These are phyloP conservation scores for Exophiala alcalophila DNA, from an alignment of 2,329 filamentous ascomycete species.

Conservation along the genomic window DNA sequence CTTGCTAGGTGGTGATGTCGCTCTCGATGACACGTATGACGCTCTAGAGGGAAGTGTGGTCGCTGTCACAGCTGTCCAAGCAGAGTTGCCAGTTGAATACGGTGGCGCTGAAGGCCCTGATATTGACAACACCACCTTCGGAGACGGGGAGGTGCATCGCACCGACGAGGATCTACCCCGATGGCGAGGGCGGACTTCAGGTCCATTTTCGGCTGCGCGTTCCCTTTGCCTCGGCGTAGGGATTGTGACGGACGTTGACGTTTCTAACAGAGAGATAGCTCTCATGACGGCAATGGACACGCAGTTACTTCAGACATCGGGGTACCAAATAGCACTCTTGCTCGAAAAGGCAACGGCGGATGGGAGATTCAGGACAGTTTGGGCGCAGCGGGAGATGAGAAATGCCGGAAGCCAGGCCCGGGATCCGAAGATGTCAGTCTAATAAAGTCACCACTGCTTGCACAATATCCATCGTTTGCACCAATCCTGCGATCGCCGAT, in stretches of 20 bases:
- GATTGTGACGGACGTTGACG: conserved; percentile 20
- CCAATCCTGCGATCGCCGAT: no score
- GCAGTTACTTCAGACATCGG: conserved; percentile 8
- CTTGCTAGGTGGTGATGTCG: conserved; percentile 47
- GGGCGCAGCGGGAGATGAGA: conserved; percentile 20
- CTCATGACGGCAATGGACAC: conserved; percentile 9
- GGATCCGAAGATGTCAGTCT: no score
- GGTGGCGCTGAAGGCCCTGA: not conserved
- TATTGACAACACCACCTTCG: not conserved
- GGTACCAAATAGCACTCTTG: conserved; percentile 17
- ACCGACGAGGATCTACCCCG: conserved; percentile 21
- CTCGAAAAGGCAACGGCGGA: conserved; percentile 23
- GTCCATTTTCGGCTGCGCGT: conserved; percentile 14
- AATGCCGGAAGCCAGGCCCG: no score
- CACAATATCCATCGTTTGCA: no score
- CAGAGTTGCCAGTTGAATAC: not conserved
- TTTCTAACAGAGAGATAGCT: conserved; percentile 14
- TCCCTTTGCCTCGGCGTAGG: conserved; percentile 21
- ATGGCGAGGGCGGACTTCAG: conserved; percentile 1
- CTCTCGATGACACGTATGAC: conserved; percentile 48
- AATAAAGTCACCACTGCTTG: no score
- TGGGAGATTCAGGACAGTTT: conserved; percentile 20
- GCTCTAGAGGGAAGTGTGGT: conserved; percentile 55
- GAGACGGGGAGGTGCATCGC: conserved; percentile 6
- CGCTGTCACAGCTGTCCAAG: conserved; percentile 45